Evolutionary conservation across 2,329 filamentous ascomycete genomes (phyloP).

Genomic region (Xylaria digitata): DNA sequence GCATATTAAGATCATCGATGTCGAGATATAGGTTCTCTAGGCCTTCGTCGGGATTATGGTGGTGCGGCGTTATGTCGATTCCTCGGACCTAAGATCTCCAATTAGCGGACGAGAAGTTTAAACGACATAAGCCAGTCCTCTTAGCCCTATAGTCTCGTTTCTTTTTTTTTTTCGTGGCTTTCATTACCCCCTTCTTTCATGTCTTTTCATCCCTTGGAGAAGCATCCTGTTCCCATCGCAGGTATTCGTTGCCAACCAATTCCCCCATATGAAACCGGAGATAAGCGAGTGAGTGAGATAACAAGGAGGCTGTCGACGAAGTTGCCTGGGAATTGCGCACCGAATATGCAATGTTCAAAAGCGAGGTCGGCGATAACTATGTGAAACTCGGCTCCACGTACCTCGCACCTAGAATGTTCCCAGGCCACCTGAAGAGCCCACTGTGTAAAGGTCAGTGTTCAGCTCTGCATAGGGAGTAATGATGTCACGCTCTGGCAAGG

Average conservation of each 20-base stretch:
- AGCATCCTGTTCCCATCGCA: not conserved
- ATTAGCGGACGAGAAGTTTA: slow-evolving; percentile 32
- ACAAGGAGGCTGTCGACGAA: slow-evolving; percentile 12
- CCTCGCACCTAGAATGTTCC: slow-evolving; percentile 72
- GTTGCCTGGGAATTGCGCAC: not conserved
- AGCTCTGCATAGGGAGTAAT: slow-evolving; percentile 10
- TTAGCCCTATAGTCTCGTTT: not conserved
- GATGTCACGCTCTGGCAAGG: not conserved
- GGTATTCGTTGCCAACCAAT: not conserved
- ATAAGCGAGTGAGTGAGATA: not conserved
- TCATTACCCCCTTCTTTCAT: not conserved
- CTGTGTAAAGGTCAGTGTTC: slow-evolving; percentile 34
- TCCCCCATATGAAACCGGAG: not conserved
- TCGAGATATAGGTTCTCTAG: slow-evolving; percentile 77
- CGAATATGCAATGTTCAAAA: not conserved
- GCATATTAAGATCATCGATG: slow-evolving; percentile 76
- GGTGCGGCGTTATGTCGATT: slow-evolving; percentile 77
- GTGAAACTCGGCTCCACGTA: slow-evolving; percentile 51
- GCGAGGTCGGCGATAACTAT: not conserved
- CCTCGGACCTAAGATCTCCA: slow-evolving; percentile 68
- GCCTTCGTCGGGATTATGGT: slow-evolving; percentile 64
- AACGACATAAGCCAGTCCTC: not conserved
- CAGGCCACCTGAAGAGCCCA: slow-evolving; percentile 78
- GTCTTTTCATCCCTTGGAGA: not conserved
- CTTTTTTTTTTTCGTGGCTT: not conserved